These are phyloP conservation scores for Fomitopsis schrenkii DNA, from an alignment of 1,284 basidiomycete genomes.

Conservation along the genomic window DNA sequence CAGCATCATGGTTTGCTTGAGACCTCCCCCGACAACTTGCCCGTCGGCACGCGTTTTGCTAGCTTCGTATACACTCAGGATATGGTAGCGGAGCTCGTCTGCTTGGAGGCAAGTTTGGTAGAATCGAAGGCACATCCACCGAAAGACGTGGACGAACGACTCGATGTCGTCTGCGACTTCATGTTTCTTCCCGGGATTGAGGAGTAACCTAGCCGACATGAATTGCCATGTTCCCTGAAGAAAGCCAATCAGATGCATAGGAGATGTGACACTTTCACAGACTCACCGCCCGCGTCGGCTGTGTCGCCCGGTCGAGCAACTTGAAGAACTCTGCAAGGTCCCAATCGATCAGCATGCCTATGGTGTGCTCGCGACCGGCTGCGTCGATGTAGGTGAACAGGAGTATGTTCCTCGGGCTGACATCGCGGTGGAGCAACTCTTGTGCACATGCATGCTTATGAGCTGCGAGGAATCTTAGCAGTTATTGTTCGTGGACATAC, in stretches of 20 bases:
- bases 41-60: neutral
- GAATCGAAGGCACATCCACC: slow-evolving; percentile 2
- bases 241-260: too few species aligned
- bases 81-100: too few species aligned
- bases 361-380: too few species aligned
- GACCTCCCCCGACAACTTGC: neutral
- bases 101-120: neutral
- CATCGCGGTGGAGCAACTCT: neutral
- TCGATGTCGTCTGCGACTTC: slow-evolving; percentile 10
- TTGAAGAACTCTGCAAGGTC: neutral
- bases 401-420: too few species aligned
- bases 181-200: neutral
- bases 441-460: neutral
- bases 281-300: too few species aligned
- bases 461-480: neutral
- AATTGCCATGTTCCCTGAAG: slow-evolving; percentile 11
- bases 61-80: neutral
- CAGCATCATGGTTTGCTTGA: neutral
- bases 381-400: too few species aligned
- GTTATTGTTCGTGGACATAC: too few species aligned
- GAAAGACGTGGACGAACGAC: slow-evolving; percentile 6
- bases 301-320: too few species aligned
- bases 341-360: neutral
- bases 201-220: slow-evolving; percentile 6
- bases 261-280: too few species aligned